Conservation (phyloP, 2,329 filamentous ascomycete species). For the Pseudocercospora fuligena region DNA sequence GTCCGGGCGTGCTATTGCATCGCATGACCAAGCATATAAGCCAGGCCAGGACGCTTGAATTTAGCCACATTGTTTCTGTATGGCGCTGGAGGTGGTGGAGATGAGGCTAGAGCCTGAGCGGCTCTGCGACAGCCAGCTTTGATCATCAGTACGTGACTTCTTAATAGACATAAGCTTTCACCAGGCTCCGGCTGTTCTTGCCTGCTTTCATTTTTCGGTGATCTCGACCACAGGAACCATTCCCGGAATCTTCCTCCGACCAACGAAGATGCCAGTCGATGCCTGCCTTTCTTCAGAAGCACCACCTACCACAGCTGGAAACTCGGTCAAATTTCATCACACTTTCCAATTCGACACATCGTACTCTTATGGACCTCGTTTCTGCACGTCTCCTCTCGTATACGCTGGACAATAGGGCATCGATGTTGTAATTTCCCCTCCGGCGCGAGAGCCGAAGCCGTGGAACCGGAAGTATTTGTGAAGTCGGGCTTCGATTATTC, state of each 20-base stretch:
- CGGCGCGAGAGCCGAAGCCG: too few species aligned
- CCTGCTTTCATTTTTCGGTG: not conserved
- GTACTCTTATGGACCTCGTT: not conserved
- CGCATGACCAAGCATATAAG: constrained; percentile 43
- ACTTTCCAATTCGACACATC: not conserved
- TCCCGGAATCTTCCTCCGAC: not conserved
- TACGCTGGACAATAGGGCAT: too few species aligned
- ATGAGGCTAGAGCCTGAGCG: not conserved
- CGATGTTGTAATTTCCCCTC: not conserved
- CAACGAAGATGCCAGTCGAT: not conserved
- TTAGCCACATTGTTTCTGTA: not conserved
- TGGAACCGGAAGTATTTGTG: not conserved
- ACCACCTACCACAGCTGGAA: not conserved
- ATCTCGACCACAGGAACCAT: not conserved
- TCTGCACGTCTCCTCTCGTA: too few species aligned
- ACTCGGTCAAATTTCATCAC: not conserved
- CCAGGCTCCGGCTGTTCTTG: not conserved
- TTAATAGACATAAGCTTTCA: not conserved
- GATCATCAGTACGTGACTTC: not conserved
- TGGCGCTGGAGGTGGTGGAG: not conserved
- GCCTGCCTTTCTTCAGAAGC: not conserved
- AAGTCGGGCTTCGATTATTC: not conserved
- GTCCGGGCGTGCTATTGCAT: constrained; percentile 69
- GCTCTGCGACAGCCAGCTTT: not conserved
- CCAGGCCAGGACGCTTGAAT: constrained; percentile 14